These are phyloP conservation scores for Mycena rebaudengoi DNA, from an alignment of 768 basidiomycete genomes.

Conservation along the genomic window DNA sequence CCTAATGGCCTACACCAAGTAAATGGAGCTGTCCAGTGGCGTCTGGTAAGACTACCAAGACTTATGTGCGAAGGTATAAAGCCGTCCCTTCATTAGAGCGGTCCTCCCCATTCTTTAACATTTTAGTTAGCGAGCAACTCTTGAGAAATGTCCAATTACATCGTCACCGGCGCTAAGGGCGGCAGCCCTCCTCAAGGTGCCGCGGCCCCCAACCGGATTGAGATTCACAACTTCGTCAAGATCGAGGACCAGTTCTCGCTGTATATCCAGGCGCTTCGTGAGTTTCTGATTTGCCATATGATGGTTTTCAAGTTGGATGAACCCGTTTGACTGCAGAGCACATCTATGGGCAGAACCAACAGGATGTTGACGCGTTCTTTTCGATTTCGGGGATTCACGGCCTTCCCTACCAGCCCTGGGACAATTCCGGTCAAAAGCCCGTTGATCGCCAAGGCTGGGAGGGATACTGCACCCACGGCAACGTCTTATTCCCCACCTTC, in stretches of 20 bases:
- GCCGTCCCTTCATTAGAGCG: neutral
- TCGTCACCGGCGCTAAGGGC: conserved; percentile 23
- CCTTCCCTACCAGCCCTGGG: conserved; percentile 53
- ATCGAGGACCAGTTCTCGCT: conserved; percentile 55
- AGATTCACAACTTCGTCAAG: conserved; percentile 53
- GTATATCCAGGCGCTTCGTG: conserved; percentile 59
- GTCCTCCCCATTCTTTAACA: neutral
- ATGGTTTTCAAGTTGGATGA: no score
- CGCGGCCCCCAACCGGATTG: conserved; percentile 45
- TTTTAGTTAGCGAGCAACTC: neutral
- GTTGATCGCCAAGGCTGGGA: conserved; percentile 37
- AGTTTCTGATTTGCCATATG: no score
- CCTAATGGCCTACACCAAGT: no score
- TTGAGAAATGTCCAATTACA: conserved; percentile 14
- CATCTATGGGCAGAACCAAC: conserved; percentile 41
- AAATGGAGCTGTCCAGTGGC: no score
- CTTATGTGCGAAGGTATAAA: neutral
- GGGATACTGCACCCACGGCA: conserved; percentile 68
- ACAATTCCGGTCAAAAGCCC: conserved; percentile 44
- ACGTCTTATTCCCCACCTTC: conserved; percentile 62
- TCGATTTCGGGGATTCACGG: conserved; percentile 61
- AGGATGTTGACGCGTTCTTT: conserved; percentile 47
- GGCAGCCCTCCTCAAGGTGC: conserved; percentile 10
- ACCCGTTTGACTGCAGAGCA: no score
- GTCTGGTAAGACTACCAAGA: no score